These are phyloP conservation scores for Myriosclerotinia curreyana DNA, from an alignment of 2,329 filamentous ascomycete species.

Conservation along the genomic window DNA sequence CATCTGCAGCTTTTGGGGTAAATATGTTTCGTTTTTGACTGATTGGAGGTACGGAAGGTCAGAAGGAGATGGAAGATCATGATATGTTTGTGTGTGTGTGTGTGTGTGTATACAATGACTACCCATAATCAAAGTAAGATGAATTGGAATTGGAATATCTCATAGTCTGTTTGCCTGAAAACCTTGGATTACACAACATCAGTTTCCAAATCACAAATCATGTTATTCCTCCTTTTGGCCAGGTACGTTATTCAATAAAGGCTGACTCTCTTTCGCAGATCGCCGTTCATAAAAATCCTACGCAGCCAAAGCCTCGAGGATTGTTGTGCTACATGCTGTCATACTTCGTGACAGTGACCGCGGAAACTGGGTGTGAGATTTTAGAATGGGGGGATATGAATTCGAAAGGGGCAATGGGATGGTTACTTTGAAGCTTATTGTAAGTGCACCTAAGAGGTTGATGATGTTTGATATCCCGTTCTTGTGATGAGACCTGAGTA, in stretches of 20 bases:
- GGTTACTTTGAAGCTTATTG: conserved; percentile 14
- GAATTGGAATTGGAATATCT: too few species aligned
- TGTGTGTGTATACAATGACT: too few species aligned
- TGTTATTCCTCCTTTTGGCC: background rate
- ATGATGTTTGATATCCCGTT: background rate
- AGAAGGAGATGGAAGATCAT: background rate
- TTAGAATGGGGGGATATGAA: conserved; percentile 7
- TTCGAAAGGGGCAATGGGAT: background rate
- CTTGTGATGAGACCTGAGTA: conserved; percentile 10
- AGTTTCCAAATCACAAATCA: background rate
- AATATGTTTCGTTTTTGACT: too few species aligned
- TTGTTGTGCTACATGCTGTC: conserved; percentile 4
- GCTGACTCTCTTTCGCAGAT: background rate
- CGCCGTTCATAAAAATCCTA: background rate
- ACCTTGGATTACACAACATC: conserved; percentile 12
- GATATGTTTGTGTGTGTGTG: too few species aligned
- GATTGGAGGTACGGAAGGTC: background rate
- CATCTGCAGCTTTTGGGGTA: conserved; percentile 3
- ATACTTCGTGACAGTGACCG: conserved; percentile 4
- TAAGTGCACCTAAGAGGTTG: background rate
- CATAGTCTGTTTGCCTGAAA: background rate
- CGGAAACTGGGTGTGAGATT: conserved; percentile 15
- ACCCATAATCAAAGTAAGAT: too few species aligned
- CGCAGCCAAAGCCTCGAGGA: conserved; percentile 1
- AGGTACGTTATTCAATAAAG: background rate